These are phyloP conservation scores for Lipomyces kockii DNA, from an alignment of 805 yeast species.

Conservation along the genomic window DNA sequence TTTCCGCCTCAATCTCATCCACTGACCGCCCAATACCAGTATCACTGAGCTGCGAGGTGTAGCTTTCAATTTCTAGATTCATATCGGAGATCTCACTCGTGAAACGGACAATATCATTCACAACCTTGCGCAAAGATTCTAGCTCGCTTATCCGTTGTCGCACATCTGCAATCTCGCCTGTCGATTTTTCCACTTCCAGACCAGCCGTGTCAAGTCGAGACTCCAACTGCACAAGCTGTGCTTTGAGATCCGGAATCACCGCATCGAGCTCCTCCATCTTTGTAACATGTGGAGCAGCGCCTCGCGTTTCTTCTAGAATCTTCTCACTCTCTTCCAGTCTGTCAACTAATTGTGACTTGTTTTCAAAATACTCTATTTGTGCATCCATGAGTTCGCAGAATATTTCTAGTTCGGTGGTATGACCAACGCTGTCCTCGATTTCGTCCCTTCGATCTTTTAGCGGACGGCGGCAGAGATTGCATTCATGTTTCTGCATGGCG, in stretches of 20 bases:
- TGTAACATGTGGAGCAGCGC: slow-evolving; percentile 26
- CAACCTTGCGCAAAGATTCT: slow-evolving; percentile 42
- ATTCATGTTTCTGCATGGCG: slow-evolving; percentile 62
- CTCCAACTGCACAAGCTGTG: slow-evolving; percentile 38
- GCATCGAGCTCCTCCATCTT: slow-evolving; percentile 30
- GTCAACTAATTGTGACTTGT: slow-evolving; percentile 17
- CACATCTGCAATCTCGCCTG: slow-evolving; percentile 14
- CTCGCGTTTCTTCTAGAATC: slow-evolving; percentile 28
- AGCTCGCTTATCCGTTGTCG: slow-evolving; percentile 36
- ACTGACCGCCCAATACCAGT: slow-evolving; percentile 34
- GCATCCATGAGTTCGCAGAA: slow-evolving; percentile 19
- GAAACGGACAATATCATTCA: slow-evolving; percentile 41
- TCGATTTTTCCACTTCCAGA: slow-evolving; percentile 22
- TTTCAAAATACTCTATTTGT: slow-evolving; percentile 1
- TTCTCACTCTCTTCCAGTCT: slow-evolving; percentile 32
- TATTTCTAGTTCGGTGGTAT: slow-evolving; percentile 43
- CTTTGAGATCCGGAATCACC: slow-evolving; percentile 41
- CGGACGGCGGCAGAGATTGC: slow-evolving; percentile 73
- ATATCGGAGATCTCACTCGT: slow-evolving; percentile 41
- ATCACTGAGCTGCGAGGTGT: slow-evolving; percentile 42
- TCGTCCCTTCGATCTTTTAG: slow-evolving; percentile 51
- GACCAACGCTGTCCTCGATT: slow-evolving; percentile 23
- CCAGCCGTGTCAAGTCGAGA: slow-evolving; percentile 13
- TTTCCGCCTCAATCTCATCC: slow-evolving; percentile 30
- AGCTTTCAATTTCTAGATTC: slow-evolving; percentile 36